Evolutionary conservation across 2,329 filamentous ascomycete species (phyloP).

Genomic region (Trichoderma simmonsii): DNA sequence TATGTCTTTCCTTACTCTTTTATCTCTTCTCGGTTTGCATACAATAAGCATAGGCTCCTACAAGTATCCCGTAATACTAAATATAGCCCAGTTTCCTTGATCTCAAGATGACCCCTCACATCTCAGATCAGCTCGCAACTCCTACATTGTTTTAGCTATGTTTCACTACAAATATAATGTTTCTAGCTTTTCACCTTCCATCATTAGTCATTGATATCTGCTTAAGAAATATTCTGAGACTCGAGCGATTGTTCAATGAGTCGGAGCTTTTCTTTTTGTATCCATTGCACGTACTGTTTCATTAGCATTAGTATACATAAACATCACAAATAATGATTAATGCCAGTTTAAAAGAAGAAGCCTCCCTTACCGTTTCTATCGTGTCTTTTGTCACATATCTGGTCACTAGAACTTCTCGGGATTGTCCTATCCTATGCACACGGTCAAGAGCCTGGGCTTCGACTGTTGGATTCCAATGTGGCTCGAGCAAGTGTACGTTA

Average conservation of each 20-base stretch:
- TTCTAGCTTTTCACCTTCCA: background rate
- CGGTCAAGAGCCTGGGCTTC: slow-evolving; percentile 34
- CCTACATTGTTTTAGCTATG: background rate
- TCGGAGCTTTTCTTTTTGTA: background rate
- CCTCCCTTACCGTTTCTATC: slow-evolving; percentile 17
- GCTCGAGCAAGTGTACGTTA: slow-evolving; percentile 32
- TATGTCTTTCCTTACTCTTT: too few species aligned
- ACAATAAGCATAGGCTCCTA: too few species aligned
- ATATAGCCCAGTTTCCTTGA: too few species aligned
- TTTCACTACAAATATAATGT: background rate
- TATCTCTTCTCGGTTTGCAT: too few species aligned
- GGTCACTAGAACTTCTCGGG: slow-evolving; percentile 26
- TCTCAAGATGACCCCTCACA: too few species aligned
- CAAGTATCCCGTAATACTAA: too few species aligned
- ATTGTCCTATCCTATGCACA: slow-evolving; percentile 32
- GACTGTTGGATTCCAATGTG: slow-evolving; percentile 35
- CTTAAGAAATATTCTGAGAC: background rate
- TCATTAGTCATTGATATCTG: background rate
- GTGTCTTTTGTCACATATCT: slow-evolving; percentile 29
- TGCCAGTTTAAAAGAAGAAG: too few species aligned
- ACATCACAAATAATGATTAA: background rate
- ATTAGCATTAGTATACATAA: background rate
- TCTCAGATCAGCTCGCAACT: background rate
- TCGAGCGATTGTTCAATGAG: background rate
- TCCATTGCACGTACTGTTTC: background rate